phyloP scores from a whole-genome alignment of 805 yeast genomes.

The Candida michaelii region DNA sequence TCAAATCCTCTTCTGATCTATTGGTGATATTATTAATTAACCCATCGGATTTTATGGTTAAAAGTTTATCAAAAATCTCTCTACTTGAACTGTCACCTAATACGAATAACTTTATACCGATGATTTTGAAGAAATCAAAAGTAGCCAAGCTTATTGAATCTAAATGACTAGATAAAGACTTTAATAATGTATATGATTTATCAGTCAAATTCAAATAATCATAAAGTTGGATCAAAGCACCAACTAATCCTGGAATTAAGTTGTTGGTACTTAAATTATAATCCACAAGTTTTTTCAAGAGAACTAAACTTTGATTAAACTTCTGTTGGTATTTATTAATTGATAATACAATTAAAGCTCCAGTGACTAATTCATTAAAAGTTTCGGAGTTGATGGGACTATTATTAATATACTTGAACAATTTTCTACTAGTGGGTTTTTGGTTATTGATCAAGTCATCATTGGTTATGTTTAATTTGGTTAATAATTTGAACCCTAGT shows the following conservation, averaged over 20 bases:
- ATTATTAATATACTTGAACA: slow-evolving; percentile 19
- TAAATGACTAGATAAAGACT: slow-evolving; percentile 19
- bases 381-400: slow-evolving; percentile 3
- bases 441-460: slow-evolving; percentile 24
- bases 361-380: slow-evolving; percentile 21
- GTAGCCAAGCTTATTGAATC: slow-evolving; percentile 12
- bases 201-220: slow-evolving; percentile 40
- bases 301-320: slow-evolving; percentile 30
- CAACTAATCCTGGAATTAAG: slow-evolving; percentile 51
- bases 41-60: slow-evolving; percentile 23
- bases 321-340: slow-evolving; percentile 20
- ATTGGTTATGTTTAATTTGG: slow-evolving; percentile 26
- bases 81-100: slow-evolving; percentile 16
- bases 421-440: slow-evolving; percentile 20
- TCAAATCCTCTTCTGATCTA: slow-evolving; percentile 18
- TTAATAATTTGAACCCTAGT: slow-evolving; percentile 27
- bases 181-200: slow-evolving; percentile 25
- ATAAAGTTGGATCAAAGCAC: slow-evolving; percentile 49
- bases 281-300: slow-evolving; percentile 33
- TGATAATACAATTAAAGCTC: slow-evolving; percentile 30
- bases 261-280: slow-evolving; percentile 10
- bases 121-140: slow-evolving; percentile 28
- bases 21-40: slow-evolving; percentile 22
- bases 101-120: slow-evolving; percentile 31
- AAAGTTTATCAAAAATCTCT: slow-evolving; percentile 23